Conservation (phyloP, 176 grass and related monocot species). For the Eragrostis nindensis region DNA sequence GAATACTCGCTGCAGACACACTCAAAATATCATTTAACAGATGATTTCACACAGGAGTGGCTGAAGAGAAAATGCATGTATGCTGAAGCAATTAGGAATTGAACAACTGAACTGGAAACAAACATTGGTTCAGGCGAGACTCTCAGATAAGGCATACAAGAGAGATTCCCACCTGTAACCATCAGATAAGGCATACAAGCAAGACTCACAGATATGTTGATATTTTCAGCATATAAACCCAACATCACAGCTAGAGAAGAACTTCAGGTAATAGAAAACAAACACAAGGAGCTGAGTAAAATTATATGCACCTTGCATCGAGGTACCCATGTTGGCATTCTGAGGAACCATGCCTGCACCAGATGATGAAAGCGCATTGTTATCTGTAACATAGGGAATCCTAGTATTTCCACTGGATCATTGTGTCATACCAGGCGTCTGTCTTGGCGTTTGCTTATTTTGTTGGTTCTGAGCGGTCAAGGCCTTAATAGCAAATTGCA, state of each 20-base stretch:
- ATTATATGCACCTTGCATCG: constrained; percentile 43
- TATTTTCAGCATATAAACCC: too few relatives aligned
- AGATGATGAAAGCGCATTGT: constrained; percentile 46
- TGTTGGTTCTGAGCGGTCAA: constrained; percentile 47
- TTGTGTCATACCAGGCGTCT: constrained; percentile 84
- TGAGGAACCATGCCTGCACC: constrained; percentile 65
- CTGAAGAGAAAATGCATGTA: background rate
- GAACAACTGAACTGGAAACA: background rate
- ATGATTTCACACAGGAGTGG: background rate
- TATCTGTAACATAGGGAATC: constrained; percentile 64
- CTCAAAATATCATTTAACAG: background rate
- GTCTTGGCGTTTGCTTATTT: constrained; percentile 55
- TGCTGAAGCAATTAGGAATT: background rate
- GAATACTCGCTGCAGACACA: background rate
- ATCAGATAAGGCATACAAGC: too few relatives aligned
- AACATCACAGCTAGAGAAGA: constrained; percentile 22
- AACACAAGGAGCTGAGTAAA: constrained; percentile 28
- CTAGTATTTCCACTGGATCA: constrained; percentile 56
- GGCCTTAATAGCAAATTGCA: constrained; percentile 61
- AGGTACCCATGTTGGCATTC: constrained; percentile 59
- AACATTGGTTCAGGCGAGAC: background rate
- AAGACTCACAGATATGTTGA: too few relatives aligned
- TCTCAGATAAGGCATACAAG: too few relatives aligned
- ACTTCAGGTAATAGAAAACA: constrained; percentile 15
- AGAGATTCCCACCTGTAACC: too few relatives aligned